Evolutionary conservation across 1,284 basidiomycete genomes (phyloP), one percentile per base, ranked within the genome.

Genomic region (Irpex sp.): DNA sequence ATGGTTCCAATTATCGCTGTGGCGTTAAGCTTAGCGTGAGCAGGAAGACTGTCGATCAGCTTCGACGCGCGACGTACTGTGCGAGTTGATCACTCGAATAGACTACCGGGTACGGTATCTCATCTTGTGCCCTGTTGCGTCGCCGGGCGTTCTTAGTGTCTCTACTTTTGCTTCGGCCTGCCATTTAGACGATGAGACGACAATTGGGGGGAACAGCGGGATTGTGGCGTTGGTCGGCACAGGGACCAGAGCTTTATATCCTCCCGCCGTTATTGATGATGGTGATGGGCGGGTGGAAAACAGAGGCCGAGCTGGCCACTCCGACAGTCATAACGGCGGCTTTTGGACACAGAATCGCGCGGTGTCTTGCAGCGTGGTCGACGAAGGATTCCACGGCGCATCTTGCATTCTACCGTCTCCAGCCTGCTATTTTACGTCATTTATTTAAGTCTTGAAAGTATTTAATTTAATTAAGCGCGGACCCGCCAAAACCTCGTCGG

Each of bases 1-100:
- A 60, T 81, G 78, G 68, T 88, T 82, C 86, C 87, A 89, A 59
- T 82, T 82, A 64, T 90, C 85, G 63, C 88, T 90, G 70, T 36
- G 61, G 16, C n/a, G 54, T 51, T 21, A 51, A 45, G 39, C n/a
- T 45, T n/a, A 19, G 48, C 18, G 48, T 51, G 39, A 56, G 36
- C 37, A 28, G 56, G 28, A 16, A 48, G 42, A 23, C 14, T 21
- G 33, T 42, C 9, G 56, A 21, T 35, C 35, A 54, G 19, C n/a
- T 5, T 18, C 8, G 36, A 8, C 37, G 76, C 83, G n/a, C 39
- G n/a, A 45, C 39, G 68, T 66, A 88, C 86, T 83, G 84, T 67
- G 82, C 76, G 36, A 80, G 74, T 60, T 83, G 75, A 61, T 80
- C 76, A 19, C 72, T 78, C 6, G 77, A 74, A 65, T 81, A 82